A percentile compares a stretch with the other conserved stretches of the same genome.
Conservation (phyloP, 192 early-diverging fungal genomes). For the Pilaira anomala region DNA sequence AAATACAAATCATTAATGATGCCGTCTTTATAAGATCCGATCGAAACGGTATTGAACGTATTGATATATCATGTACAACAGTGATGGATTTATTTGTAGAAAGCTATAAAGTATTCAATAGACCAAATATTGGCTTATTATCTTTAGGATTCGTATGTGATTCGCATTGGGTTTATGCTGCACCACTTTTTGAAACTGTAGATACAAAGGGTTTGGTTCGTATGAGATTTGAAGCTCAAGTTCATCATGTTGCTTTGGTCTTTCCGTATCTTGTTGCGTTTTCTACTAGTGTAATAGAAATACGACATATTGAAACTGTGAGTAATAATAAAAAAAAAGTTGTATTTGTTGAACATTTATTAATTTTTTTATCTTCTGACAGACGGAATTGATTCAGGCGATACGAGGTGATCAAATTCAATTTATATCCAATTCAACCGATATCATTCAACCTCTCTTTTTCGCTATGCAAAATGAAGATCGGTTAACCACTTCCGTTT, state of each 20-base stretch:
- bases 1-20: neutral
- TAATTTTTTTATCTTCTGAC: neutral
- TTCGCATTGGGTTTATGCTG: neutral
- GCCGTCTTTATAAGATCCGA: neutral
- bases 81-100: neutral
- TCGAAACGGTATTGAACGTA: neutral
- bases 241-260: neutral
- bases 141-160: too few relatives aligned
- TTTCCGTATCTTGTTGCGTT: constrained; percentile 13
- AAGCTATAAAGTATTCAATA: neutral
- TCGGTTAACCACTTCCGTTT: neutral
- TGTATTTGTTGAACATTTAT: neutral
- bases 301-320: constrained; percentile 24
- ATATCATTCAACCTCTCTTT: neutral
- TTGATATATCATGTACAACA: neutral
- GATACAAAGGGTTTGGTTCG: neutral
- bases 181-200: neutral
- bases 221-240: constrained; percentile 11
- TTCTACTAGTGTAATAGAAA: constrained; percentile 18
- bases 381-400: constrained; percentile 18
- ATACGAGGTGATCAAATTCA: constrained; percentile 20
- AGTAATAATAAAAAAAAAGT: neutral
- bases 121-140: neutral
- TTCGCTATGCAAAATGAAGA: neutral
- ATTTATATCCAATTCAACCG: neutral